Evolutionary conservation across 2,329 filamentous ascomycete species (phyloP).

Genomic region (Colletotrichum neosansevieriae): DNA sequence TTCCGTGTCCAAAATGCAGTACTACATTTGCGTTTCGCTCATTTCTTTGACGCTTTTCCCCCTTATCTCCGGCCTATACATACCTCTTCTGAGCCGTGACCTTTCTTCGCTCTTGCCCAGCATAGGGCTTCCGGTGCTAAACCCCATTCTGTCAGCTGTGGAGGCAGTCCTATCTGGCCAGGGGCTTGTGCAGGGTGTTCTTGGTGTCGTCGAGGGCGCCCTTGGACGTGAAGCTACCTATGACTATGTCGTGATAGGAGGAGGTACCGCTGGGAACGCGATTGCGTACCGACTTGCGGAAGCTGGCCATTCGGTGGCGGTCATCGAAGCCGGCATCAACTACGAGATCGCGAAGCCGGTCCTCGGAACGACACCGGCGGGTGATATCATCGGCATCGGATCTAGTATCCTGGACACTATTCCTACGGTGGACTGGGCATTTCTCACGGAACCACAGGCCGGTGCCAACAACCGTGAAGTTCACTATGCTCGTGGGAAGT

Average conservation of each 20-base stretch:
- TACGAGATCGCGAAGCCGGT: constrained; percentile 48
- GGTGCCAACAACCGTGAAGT: constrained; percentile 46
- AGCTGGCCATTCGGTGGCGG: constrained; percentile 47
- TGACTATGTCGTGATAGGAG: constrained; percentile 49
- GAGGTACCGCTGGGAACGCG: constrained; percentile 53
- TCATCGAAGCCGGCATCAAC: constrained; percentile 53
- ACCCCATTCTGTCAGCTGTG: background rate
- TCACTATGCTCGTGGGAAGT: constrained; percentile 53
- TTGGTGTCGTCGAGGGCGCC: background rate
- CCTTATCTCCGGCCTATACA: background rate
- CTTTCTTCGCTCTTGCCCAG: background rate
- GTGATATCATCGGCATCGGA: constrained; percentile 4
- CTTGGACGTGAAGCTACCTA: constrained; percentile 21
- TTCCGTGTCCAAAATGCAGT: background rate
- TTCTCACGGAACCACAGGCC: constrained; percentile 44
- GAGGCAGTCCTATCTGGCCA: background rate
- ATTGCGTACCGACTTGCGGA: constrained; percentile 50
- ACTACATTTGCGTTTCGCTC: background rate
- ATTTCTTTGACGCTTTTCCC: background rate
- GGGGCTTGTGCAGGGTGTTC: background rate
- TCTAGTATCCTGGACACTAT: constrained; percentile 32
- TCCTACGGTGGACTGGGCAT: constrained; percentile 48
- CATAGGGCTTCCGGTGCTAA: background rate
- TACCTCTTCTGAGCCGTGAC: background rate
- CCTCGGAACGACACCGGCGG: constrained; percentile 42